These are phyloP conservation scores for Schizosaccharomyces octosporus DNA, from an alignment of 805 yeast genomes.

Conservation along the genomic window DNA sequence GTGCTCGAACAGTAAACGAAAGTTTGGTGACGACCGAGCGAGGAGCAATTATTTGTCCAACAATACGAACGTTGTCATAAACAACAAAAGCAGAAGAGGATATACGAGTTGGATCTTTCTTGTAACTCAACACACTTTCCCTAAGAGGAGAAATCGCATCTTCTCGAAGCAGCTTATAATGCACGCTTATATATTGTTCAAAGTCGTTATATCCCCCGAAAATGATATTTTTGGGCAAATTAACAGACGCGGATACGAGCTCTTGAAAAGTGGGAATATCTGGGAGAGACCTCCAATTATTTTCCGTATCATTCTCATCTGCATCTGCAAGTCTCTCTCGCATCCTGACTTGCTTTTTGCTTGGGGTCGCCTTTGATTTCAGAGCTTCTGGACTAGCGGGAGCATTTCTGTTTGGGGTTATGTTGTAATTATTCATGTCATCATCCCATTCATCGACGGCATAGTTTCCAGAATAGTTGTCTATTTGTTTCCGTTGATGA, in stretches of 20 bases:
- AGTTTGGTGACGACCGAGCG: neutral
- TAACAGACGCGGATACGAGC: neutral
- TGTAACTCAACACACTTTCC: neutral
- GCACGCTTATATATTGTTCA: neutral
- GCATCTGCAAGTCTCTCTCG: too few relatives aligned
- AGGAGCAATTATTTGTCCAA: neutral
- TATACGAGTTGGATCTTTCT: neutral
- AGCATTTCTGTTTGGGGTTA: too few relatives aligned
- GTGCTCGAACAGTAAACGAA: neutral
- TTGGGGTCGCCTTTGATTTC: too few relatives aligned
- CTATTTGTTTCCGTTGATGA: neutral
- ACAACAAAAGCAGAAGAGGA: neutral
- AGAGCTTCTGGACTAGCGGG: too few relatives aligned
- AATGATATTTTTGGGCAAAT: neutral
- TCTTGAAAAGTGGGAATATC: neutral
- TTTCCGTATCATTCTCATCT: neutral
- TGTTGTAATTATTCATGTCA: too few relatives aligned
- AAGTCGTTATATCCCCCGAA: neutral
- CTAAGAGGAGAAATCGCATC: neutral
- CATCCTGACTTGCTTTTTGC: too few relatives aligned
- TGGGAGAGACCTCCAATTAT: neutral
- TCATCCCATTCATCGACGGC: too few relatives aligned
- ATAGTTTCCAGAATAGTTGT: too few relatives aligned
- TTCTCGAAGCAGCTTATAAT: neutral
- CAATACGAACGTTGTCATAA: neutral